phyloP scores from a whole-genome alignment of 139 green algal genomes.

The Gonium pectorale region DNA sequence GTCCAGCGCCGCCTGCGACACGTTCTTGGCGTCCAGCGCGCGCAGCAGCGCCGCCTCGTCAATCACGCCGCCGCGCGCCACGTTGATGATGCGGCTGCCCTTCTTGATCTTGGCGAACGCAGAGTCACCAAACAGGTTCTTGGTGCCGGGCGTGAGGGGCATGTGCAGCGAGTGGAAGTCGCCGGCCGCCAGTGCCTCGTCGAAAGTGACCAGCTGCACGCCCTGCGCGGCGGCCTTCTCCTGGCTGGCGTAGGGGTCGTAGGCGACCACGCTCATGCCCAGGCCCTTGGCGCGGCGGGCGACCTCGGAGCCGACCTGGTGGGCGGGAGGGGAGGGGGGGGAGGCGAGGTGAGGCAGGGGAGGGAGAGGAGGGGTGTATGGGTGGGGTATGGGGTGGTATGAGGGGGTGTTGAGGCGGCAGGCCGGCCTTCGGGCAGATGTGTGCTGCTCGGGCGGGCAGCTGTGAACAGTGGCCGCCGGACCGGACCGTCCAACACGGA shows the following conservation, averaged over 20 bases:
- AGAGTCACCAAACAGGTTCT: constrained; percentile 91
- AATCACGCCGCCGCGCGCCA: constrained; percentile 95
- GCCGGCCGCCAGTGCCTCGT: constrained; percentile 82
- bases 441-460: too few relatives aligned
- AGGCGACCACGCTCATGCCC: constrained; percentile 89
- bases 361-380: too few relatives aligned
- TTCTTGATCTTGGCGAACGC: constrained; percentile 91
- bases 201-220: constrained; percentile 81
- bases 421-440: too few relatives aligned
- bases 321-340: neutral
- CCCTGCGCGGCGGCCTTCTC: constrained; percentile 46
- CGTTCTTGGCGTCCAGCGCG: constrained; percentile 85
- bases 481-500: too few relatives aligned
- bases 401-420: neutral
- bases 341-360: too few relatives aligned
- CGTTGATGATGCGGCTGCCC: constrained; percentile 93
- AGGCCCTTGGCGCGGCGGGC: constrained; percentile 89
- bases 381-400: neutral
- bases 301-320: constrained; percentile 91
- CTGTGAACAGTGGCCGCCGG: too few relatives aligned
- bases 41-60: constrained; percentile 86
- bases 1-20: constrained; percentile 88
- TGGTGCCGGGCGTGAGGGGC: constrained; percentile 77
- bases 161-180: constrained; percentile 95
- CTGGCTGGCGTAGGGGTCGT: constrained; percentile 93